Percentiles rank a stretch among this genome's conserved stretches.
Evolutionary conservation across 345 rosid genomes (phyloP).

Genomic region (Schrenkiella parvula): DNA sequence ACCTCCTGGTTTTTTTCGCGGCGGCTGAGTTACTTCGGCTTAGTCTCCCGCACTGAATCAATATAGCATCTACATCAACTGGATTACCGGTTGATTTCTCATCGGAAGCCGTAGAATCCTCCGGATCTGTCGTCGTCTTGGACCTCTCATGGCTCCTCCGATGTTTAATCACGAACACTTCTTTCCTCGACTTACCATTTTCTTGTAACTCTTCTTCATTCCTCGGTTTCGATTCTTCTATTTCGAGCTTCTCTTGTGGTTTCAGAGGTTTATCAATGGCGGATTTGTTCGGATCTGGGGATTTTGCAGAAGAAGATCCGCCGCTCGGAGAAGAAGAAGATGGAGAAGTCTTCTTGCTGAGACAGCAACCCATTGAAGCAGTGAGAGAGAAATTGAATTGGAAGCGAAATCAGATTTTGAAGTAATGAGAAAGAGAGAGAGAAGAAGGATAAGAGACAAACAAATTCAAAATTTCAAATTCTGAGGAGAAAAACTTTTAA

Average conservation of each 20-base stretch:
- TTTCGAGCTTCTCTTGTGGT: not conserved
- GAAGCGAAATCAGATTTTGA: not conserved
- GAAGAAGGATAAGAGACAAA: not conserved
- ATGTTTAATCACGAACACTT: slow-evolving; percentile 77
- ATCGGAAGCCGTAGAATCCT: slow-evolving; percentile 27
- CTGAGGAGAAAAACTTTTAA: not conserved
- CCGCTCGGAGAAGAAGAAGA: slow-evolving; percentile 25
- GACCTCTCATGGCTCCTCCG: slow-evolving; percentile 69
- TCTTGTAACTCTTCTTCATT: slow-evolving; percentile 28
- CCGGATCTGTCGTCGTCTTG: slow-evolving; percentile 36
- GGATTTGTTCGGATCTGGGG: slow-evolving; percentile 8
- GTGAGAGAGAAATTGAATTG: not conserved
- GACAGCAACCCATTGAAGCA: slow-evolving; percentile 53
- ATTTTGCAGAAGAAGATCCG: not conserved
- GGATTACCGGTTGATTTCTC: slow-evolving; percentile 20
- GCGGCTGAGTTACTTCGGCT: slow-evolving; percentile 75
- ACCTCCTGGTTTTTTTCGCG: slow-evolving; percentile 44
- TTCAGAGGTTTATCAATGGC: slow-evolving; percentile 9
- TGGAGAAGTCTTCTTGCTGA: slow-evolving; percentile 50
- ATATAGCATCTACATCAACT: slow-evolving; percentile 75
- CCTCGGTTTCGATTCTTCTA: slow-evolving; percentile 3
- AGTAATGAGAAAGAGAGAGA: slow-evolving; percentile 8
- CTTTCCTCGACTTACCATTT: slow-evolving; percentile 41
- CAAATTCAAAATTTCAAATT: slow-evolving; percentile 30
- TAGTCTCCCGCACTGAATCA: slow-evolving; percentile 89